phyloP scores from a whole-genome alignment of 352 stramenopile genomes.

The Globisporangium echinulatum region DNA sequence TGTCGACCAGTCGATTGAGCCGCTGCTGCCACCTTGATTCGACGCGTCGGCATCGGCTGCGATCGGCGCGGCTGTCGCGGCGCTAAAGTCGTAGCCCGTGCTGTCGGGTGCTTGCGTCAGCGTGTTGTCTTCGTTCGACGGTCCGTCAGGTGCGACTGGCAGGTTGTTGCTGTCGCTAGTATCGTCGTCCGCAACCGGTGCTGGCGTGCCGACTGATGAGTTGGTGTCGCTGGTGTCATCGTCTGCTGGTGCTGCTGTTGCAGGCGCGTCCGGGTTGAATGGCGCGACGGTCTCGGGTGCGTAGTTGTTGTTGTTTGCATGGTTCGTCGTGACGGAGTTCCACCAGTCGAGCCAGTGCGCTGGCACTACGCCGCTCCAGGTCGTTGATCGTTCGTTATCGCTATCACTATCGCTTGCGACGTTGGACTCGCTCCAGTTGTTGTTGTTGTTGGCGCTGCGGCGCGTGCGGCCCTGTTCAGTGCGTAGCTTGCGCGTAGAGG shows the following conservation, averaged over 20 bases:
- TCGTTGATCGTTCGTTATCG: constrained; percentile 57
- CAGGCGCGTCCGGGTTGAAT: constrained; percentile 12
- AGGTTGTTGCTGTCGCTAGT: constrained; percentile 1
- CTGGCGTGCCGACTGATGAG: no score
- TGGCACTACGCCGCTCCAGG: constrained; percentile 9
- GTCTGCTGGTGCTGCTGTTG: not conserved
- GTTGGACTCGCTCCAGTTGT: constrained; percentile 25
- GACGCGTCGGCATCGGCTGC: not conserved
- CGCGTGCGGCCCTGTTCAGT: constrained; percentile 3
- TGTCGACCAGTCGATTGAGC: constrained; percentile 30
- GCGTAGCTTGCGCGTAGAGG: constrained; percentile 24
- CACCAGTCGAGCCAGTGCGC: constrained; percentile 10
- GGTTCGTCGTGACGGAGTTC: constrained; percentile 7
- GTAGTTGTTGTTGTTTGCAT: constrained; percentile 14
- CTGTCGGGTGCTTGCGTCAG: constrained; percentile 6
- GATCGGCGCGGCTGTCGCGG: not conserved
- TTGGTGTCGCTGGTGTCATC: no score
- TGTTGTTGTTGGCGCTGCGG: constrained; percentile 19
- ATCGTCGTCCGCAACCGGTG: not conserved
- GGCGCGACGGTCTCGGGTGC: constrained; percentile 10
- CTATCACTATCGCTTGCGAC: not conserved
- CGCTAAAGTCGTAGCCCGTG: constrained; percentile 6
- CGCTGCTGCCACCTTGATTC: constrained; percentile 1
- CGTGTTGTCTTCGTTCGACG: not conserved
- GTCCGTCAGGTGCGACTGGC: not conserved